phyloP scores from a whole-genome alignment of 345 rosid species.

The Populus ilicifolia region DNA sequence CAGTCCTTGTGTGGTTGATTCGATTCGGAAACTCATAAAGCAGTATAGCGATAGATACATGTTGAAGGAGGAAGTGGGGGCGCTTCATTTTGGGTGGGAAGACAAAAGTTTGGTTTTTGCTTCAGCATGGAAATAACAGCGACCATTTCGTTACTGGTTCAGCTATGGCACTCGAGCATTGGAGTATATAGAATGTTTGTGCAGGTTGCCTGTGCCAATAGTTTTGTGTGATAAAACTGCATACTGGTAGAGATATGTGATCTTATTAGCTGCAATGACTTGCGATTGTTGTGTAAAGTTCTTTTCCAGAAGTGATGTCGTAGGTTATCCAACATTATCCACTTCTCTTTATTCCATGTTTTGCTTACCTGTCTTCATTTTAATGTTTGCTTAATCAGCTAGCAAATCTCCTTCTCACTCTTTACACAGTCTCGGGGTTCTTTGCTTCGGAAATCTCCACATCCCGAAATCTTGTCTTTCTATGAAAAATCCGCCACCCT shows the following conservation, averaged over 20 bases:
- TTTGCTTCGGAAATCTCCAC: neutral
- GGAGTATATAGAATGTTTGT: neutral
- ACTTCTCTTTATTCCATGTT: neutral
- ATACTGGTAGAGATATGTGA: conserved; percentile 1
- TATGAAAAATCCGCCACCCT: neutral
- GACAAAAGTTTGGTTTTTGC: conserved; percentile 82
- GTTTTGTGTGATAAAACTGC: conserved; percentile 22
- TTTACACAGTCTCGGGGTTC: neutral
- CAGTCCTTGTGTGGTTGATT: conserved; percentile 47
- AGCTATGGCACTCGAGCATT: neutral
- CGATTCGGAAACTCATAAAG: conserved; percentile 43
- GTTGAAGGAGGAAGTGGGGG: conserved; percentile 59
- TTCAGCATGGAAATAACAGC: conserved; percentile 72
- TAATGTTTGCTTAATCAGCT: neutral
- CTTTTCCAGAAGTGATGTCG: conserved; percentile 1
- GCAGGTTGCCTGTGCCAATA: conserved; percentile 15
- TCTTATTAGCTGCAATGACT: conserved; percentile 5
- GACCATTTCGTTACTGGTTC: neutral
- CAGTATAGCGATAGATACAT: conserved; percentile 60
- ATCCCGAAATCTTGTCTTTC: neutral
- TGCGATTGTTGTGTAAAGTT: neutral
- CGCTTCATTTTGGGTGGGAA: conserved; percentile 84
- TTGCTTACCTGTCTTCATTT: neutral
- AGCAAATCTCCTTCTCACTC: neutral
- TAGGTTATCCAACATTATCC: neutral